Conservation (phyloP, 371 early-diverging fungal species). For the Synchytrium microbalum region DNA sequence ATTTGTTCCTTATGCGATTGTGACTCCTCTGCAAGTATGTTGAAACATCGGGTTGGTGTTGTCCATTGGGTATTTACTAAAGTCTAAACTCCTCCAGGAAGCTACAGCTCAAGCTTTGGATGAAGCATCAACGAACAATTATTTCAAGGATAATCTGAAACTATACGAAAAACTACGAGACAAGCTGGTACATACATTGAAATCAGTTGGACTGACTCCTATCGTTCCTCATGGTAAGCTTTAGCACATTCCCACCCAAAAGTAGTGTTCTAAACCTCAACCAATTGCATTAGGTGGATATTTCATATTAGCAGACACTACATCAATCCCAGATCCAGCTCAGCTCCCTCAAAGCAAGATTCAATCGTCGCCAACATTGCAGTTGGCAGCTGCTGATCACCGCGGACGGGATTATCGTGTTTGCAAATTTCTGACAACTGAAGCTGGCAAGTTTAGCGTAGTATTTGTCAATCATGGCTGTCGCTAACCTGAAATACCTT, state of each 20-base stretch:
- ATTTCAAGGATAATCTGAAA: conserved; percentile 59
- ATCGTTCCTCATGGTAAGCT: conserved; percentile 66
- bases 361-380: background rate
- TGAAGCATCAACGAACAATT: conserved; percentile 49
- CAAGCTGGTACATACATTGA: conserved; percentile 62
- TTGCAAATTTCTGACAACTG: conserved; percentile 80
- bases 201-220: conserved; percentile 63
- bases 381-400: conserved; percentile 20
- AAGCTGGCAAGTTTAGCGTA: conserved; percentile 57
- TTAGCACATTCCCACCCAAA: background rate
- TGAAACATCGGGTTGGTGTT: background rate
- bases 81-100: conserved; percentile 39
- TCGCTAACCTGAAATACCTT: background rate
- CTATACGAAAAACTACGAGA: conserved; percentile 67
- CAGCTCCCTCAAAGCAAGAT: background rate
- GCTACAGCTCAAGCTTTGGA: conserved; percentile 75
- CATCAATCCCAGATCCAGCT: conserved; percentile 20
- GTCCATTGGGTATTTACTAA: background rate
- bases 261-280: background rate
- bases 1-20: conserved; percentile 80
- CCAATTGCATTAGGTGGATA: conserved; percentile 54
- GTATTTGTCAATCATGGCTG: background rate
- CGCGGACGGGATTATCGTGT: conserved; percentile 59
- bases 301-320: conserved; percentile 81
- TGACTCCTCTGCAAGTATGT: conserved; percentile 71